A percentile compares a stretch with the other conserved stretches of the same genome.
These are phyloP conservation scores for Triticum aestivum DNA, from an alignment of 176 grass and related monocot species.

Conservation along the genomic window DNA sequence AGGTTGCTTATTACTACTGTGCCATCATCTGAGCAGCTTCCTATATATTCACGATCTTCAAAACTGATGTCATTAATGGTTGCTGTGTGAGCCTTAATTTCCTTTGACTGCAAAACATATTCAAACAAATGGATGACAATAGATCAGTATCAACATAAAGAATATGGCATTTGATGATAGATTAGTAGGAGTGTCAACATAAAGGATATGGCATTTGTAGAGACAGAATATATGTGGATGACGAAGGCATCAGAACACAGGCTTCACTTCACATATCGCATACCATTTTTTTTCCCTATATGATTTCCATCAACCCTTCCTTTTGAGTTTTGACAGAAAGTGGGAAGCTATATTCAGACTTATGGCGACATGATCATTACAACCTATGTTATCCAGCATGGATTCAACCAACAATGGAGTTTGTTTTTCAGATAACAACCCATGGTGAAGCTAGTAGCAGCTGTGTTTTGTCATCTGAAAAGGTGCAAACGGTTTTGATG, in stretches of 20 bases:
- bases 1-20: constrained; percentile 83
- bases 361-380: background rate
- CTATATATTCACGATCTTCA: constrained; percentile 83
- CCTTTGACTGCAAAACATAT: constrained; percentile 66
- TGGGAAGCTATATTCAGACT: background rate
- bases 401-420: background rate
- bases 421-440: background rate
- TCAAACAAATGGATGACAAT: background rate
- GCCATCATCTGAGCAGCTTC: constrained; percentile 97
- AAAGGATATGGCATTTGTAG: constrained; percentile 1
- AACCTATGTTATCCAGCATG: background rate
- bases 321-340: background rate
- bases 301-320: background rate
- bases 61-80: constrained; percentile 93
- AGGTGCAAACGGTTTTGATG: background rate
- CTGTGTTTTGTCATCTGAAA: background rate
- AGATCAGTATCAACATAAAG: background rate
- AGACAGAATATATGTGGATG: background rate
- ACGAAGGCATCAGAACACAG: background rate
- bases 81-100: constrained; percentile 76
- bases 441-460: background rate
- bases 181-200: constrained; percentile 12
- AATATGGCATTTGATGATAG: background rate
- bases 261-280: background rate
- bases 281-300: background rate